phyloP scores from a whole-genome alignment of 2,329 filamentous ascomycete species.

The Microsporum canis region DNA sequence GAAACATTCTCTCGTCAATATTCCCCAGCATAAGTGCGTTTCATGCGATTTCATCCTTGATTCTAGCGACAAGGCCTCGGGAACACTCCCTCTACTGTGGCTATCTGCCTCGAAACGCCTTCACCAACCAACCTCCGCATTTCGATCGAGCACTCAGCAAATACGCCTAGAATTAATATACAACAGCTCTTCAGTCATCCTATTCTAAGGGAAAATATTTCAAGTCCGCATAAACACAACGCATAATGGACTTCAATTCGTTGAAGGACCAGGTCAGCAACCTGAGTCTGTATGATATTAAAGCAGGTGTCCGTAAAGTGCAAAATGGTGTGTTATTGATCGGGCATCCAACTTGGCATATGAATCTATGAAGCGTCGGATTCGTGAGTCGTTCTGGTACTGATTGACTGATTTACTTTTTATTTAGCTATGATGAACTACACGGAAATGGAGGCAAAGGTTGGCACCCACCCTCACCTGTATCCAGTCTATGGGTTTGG shows the following conservation, averaged over 20 bases:
- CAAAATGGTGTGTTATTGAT: slow-evolving; percentile 66
- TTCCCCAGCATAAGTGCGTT: background rate
- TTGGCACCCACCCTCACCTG: slow-evolving; percentile 19
- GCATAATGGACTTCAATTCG: slow-evolving; percentile 70
- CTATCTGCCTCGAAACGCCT: background rate
- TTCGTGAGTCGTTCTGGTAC: background rate
- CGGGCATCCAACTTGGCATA: background rate
- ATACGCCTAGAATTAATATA: background rate
- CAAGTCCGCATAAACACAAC: background rate
- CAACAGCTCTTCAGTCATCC: background rate
- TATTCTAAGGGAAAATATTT: background rate
- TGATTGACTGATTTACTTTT: background rate
- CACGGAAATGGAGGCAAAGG: slow-evolving; percentile 77
- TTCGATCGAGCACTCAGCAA: background rate
- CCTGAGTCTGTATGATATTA: slow-evolving; percentile 87
- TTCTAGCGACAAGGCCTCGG: background rate
- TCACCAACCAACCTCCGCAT: background rate
- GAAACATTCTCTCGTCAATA: background rate
- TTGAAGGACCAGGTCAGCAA: slow-evolving; percentile 81
- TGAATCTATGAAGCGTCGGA: background rate
- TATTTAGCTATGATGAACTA: slow-evolving; percentile 89
- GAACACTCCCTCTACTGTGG: background rate
- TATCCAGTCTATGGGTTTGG: background rate
- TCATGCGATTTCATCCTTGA: background rate
- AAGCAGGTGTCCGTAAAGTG: slow-evolving; percentile 86